Conservation (phyloP, 805 yeast species). For the Ogataea paraovalis region DNA sequence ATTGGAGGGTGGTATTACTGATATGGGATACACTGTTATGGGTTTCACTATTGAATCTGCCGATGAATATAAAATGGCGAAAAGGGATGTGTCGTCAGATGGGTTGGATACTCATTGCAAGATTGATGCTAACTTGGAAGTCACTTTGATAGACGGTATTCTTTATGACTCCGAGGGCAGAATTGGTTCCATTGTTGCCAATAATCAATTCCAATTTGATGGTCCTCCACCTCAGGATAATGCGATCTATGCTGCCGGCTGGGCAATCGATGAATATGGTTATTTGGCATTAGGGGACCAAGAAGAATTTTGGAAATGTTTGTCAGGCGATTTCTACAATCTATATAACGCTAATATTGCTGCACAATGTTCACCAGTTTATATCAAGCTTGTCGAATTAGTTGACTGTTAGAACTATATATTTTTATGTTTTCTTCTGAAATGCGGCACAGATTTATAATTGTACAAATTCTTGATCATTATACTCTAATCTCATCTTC, state of each 20-base stretch:
- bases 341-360: constrained; percentile 43
- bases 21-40: not conserved
- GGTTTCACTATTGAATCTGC: not conserved
- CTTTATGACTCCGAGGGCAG: constrained; percentile 40
- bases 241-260: constrained; percentile 31
- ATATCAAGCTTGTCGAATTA: constrained; percentile 51
- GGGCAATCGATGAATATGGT: constrained; percentile 35
- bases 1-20: not conserved
- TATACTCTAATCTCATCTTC: no score
- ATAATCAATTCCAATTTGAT: constrained; percentile 52
- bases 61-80: not conserved
- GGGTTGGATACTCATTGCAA: not conserved
- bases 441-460: no score
- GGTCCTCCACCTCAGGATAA: constrained; percentile 9
- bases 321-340: constrained; percentile 45
- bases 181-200: constrained; percentile 46
- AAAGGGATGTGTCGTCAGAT: not conserved
- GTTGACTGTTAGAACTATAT: constrained; percentile 36
- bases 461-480: no score
- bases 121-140: constrained; percentile 31
- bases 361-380: constrained; percentile 43
- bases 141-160: constrained; percentile 33
- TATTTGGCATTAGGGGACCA: constrained; percentile 40
- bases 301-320: constrained; percentile 40
- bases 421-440: no score